Conservation (phyloP, 2,329 filamentous ascomycete species). For the Ceratocystis diversiconidia region DNA sequence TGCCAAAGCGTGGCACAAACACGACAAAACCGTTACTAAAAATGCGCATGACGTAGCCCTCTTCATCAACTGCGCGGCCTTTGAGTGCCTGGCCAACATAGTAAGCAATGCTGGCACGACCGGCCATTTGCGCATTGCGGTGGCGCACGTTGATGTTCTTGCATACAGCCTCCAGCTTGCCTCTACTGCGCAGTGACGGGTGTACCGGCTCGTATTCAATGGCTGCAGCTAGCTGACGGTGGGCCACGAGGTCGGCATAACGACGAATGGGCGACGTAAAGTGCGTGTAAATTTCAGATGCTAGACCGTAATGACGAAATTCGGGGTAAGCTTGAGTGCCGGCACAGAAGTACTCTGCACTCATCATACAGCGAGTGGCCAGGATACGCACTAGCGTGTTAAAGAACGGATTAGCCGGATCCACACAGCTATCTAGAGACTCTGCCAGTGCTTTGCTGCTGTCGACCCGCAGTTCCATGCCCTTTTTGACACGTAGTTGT, state of each 20-base stretch:
- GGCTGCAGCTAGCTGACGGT: constrained; percentile 85
- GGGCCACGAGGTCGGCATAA: constrained; percentile 90
- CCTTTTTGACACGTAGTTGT: constrained; percentile 77
- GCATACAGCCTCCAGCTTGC: constrained; percentile 82
- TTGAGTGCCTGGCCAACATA: constrained; percentile 95
- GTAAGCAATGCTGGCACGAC: constrained; percentile 87
- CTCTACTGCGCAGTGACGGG: constrained; percentile 62
- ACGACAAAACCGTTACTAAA: constrained; percentile 97
- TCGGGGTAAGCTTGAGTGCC: constrained; percentile 86
- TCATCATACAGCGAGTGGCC: constrained; percentile 98
- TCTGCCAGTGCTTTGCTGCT: constrained; percentile 88
- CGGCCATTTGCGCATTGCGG: constrained; percentile 91
- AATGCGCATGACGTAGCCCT: constrained; percentile 91
- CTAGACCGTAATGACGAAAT: constrained; percentile 93
- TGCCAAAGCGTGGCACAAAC: constrained; percentile 87
- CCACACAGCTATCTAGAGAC: constrained; percentile 73
- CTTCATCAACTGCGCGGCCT: constrained; percentile 45
- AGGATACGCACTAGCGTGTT: constrained; percentile 96
- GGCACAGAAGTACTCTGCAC: constrained; percentile 93
- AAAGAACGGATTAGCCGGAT: constrained; percentile 78
- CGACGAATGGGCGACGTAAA: constrained; percentile 95
- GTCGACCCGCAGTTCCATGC: constrained; percentile 65
- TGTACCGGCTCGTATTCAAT: constrained; percentile 88
- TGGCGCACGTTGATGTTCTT: constrained; percentile 97
- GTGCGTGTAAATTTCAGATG: constrained; percentile 94